A percentile compares a stretch with the other conserved stretches of the same genome.
phyloP scores from a whole-genome alignment of 1,284 basidiomycete genomes.

The Ganoderma multipileum region DNA sequence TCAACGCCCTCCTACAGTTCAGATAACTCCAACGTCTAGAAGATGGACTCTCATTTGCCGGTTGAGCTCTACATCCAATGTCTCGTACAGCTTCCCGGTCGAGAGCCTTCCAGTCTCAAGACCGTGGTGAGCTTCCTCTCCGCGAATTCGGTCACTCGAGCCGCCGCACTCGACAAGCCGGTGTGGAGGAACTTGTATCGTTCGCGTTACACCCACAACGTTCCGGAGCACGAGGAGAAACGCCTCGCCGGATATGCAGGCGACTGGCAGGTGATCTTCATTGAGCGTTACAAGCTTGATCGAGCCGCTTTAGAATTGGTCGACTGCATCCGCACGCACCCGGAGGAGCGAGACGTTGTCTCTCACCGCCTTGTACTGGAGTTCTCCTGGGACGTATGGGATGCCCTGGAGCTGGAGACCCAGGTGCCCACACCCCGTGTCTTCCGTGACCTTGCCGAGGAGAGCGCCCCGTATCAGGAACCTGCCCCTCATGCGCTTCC shows the following conservation, averaged over 20 bases:
- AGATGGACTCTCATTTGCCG: conserved; percentile 25
- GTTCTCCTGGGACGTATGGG: conserved; percentile 59
- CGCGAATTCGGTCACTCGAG: conserved; percentile 37
- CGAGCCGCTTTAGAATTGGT: conserved; percentile 48
- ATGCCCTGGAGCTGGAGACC: conserved; percentile 51
- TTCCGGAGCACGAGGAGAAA: conserved; percentile 44
- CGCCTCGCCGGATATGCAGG: conserved; percentile 40
- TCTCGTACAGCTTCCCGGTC: conserved; percentile 38
- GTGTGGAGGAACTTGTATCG: conserved; percentile 62
- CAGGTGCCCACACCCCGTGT: conserved; percentile 43
- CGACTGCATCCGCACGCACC: conserved; percentile 45
- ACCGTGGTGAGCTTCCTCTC: conserved; percentile 40
- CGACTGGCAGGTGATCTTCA: conserved; percentile 56
- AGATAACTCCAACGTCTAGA: not conserved
- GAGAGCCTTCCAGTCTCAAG: conserved; percentile 32
- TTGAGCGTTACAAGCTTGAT: conserved; percentile 52
- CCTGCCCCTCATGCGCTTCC: conserved; percentile 49
- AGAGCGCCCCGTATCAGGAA: conserved; percentile 25
- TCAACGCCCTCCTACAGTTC: not conserved
- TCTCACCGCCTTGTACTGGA: conserved; percentile 44
- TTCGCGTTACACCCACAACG: conserved; percentile 51
- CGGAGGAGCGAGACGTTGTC: conserved; percentile 42
- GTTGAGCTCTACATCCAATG: conserved; percentile 38
- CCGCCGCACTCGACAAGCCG: conserved; percentile 36
- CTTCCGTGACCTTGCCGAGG: conserved; percentile 34